These are phyloP conservation scores for Dendrobium catenatum DNA, from an alignment of 106 monocot genomes.

Conservation along the genomic window DNA sequence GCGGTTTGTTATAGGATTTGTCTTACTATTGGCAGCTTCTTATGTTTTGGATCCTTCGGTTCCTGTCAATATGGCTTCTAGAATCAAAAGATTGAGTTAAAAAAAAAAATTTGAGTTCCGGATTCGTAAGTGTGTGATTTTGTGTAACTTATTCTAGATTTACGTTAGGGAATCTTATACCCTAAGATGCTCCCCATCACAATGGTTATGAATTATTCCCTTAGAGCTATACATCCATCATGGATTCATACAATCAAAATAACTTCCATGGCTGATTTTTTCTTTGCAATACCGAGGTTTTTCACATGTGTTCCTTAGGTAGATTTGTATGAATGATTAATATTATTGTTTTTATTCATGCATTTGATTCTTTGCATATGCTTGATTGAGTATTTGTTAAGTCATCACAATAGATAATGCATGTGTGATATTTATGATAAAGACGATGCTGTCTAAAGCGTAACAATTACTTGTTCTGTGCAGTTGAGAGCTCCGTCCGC, in stretches of 20 bases:
- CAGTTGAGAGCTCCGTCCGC: neutral
- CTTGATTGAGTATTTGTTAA: neutral
- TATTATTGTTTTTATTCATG: neutral
- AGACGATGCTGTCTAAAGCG: neutral
- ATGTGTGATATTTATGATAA: neutral
- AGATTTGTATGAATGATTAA: neutral
- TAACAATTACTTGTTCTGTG: neutral
- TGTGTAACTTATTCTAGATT: neutral
- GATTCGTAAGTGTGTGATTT: neutral
- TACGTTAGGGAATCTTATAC: no score
- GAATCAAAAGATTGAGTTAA: neutral
- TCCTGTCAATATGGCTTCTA: neutral
- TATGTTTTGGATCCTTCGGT: neutral
- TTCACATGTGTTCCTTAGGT: no score
- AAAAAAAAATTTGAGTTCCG: neutral
- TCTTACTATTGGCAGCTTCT: neutral
- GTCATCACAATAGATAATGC: neutral
- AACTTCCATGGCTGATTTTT: neutral
- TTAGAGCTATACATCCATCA: neutral
- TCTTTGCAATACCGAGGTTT: neutral
- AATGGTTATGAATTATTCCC: neutral
- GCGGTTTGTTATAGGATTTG: neutral
- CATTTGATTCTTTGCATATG: neutral
- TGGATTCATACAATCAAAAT: neutral
- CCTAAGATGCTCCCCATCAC: no score